A percentile compares a stretch with the other conserved stretches of the same genome.
These are phyloP conservation scores for Cadophora sp. DNA, from an alignment of 2,329 filamentous ascomycete genomes.

Conservation along the genomic window DNA sequence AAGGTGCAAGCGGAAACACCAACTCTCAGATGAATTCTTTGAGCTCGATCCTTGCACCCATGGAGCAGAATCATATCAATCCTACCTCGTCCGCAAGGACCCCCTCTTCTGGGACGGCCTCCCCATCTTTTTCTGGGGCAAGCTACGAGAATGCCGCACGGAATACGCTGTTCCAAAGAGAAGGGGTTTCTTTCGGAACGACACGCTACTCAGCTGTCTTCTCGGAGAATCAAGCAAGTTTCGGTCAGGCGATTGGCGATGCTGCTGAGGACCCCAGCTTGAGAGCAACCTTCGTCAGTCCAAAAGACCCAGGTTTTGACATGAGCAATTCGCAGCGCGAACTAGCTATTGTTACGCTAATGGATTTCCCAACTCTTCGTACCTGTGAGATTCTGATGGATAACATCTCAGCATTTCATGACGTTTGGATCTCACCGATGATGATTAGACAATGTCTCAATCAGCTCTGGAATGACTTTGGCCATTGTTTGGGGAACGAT, in stretches of 20 bases:
- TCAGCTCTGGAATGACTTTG: constrained; percentile 19
- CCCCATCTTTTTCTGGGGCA: neutral
- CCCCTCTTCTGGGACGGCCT: constrained; percentile 2
- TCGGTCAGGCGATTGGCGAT: constrained; percentile 9
- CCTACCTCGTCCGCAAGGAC: neutral
- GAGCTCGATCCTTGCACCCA: neutral
- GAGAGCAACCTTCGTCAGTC: neutral
- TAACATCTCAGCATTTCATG: constrained; percentile 13
- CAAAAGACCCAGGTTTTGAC: constrained; percentile 5
- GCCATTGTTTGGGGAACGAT: constrained; percentile 10
- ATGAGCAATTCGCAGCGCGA: constrained; percentile 17
- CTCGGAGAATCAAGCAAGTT: constrained; percentile 21
- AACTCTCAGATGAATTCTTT: neutral
- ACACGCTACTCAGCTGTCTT: constrained; percentile 22
- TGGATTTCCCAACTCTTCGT: constrained; percentile 22
- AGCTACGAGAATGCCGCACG: neutral
- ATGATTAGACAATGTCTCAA: constrained; percentile 20
- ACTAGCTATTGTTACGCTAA: constrained; percentile 23
- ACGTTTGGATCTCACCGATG: constrained; percentile 20
- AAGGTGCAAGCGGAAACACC: neutral
- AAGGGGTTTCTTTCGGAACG: constrained; percentile 17
- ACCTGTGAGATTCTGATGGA: constrained; percentile 21
- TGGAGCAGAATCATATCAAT: neutral
- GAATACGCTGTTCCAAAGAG: constrained; percentile 16
- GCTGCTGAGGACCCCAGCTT: neutral